These are phyloP conservation scores for Carex scoparia DNA, from an alignment of 176 grass and related monocot species.

Conservation along the genomic window DNA sequence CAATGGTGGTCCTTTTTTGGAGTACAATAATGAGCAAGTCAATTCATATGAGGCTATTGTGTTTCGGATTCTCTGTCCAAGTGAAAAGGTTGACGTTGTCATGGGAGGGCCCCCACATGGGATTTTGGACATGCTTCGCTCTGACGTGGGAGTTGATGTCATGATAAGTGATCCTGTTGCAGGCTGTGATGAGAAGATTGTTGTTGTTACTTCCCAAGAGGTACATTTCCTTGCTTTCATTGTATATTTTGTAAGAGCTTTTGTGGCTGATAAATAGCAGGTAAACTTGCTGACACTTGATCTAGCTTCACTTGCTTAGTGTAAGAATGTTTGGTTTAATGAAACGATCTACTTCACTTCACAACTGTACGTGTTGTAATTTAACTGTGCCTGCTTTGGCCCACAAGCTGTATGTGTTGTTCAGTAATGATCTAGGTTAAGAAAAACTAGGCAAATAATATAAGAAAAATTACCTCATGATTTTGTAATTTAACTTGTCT, in stretches of 20 bases:
- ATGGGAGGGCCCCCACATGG: conserved; percentile 44
- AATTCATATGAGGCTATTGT: conserved; percentile 55
- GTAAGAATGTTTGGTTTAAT: background rate
- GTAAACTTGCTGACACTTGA: background rate
- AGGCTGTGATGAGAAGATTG: conserved; percentile 71
- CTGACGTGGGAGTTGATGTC: conserved; percentile 86
- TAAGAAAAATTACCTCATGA: conserved; percentile 20
- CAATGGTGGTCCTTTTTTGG: conserved; percentile 44
- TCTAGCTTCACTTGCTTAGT: background rate
- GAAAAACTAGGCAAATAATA: background rate
- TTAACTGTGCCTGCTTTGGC: background rate
- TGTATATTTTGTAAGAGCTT: background rate
- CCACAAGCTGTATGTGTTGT: background rate
- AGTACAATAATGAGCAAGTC: conserved; percentile 46
- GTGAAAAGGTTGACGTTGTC: conserved; percentile 62
- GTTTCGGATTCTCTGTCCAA: conserved; percentile 96
- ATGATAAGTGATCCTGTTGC: conserved; percentile 58
- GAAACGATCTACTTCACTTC: background rate
- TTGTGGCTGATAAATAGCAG: background rate
- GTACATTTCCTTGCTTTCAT: conserved; percentile 34
- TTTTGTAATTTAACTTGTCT: background rate
- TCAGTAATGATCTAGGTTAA: background rate
- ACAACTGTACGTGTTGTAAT: no score
- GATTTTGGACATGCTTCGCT: conserved; percentile 71
- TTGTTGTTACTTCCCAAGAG: conserved; percentile 82